Evolutionary conservation across 306 rosid genomes (phyloP).

Genomic region (Gastrolobium bilobum): DNA sequence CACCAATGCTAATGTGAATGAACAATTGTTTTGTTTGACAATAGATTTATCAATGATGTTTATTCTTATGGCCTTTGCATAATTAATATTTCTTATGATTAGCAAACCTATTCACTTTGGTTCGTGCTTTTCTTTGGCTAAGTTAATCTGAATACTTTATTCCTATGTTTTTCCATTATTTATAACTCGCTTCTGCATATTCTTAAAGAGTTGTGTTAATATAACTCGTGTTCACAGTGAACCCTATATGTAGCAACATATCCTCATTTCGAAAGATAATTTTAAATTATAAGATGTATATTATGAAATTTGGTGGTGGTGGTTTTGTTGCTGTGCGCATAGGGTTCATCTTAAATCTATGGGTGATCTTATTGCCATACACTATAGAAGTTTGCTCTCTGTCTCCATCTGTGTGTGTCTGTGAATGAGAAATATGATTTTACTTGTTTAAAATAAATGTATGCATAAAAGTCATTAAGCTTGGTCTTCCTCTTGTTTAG

Average conservation of each 20-base stretch:
- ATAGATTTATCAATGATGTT: not conserved
- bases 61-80: not conserved
- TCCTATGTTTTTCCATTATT: not conserved
- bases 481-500: not conserved
- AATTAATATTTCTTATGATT: not conserved
- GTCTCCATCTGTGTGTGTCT: not conserved
- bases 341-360: not conserved
- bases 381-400: not conserved
- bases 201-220: not conserved
- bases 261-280: not conserved
- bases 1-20: not conserved
- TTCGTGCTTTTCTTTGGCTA: not conserved
- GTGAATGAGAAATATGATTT: not conserved
- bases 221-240: not conserved
- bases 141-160: not conserved
- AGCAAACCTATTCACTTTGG: not conserved
- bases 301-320: not conserved
- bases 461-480: not conserved
- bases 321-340: too few relatives aligned
- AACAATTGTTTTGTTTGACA: not conserved
- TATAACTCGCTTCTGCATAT: not conserved
- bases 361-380: conserved; percentile 5
- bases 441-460: not conserved
- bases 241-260: not conserved
- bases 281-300: not conserved